phyloP scores from a whole-genome alignment of 2,329 filamentous ascomycete genomes.

The Dothistroma septosporum region DNA sequence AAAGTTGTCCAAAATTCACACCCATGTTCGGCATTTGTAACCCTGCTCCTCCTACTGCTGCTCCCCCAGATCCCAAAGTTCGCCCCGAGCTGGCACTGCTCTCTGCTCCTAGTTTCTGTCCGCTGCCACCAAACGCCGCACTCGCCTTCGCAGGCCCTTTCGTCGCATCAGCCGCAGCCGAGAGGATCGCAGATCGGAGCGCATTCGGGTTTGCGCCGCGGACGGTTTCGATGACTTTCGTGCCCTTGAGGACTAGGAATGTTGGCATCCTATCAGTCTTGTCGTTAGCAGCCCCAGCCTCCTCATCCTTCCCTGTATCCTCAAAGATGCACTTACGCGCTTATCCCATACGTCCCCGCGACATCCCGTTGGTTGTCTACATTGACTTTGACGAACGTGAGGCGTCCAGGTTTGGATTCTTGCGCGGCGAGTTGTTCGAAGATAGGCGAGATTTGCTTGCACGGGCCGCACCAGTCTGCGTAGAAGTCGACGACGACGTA shows the following conservation, averaged over 20 bases:
- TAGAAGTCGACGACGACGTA: conserved; percentile 35
- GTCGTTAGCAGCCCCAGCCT: too few species aligned
- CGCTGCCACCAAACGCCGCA: conserved; percentile 40
- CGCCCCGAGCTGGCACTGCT: neutral
- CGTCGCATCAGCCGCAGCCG: conserved; percentile 40
- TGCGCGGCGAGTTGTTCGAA: conserved; percentile 50
- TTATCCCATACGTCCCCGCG: conserved; percentile 48
- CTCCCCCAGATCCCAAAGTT: neutral
- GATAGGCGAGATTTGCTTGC: conserved; percentile 52
- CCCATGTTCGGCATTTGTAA: conserved; percentile 18
- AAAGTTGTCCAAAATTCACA: conserved; percentile 21
- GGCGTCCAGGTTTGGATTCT: conserved; percentile 44
- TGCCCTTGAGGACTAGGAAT: conserved; percentile 46
- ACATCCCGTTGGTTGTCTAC: conserved; percentile 52
- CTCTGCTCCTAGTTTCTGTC: conserved; percentile 40
- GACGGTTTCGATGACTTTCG: conserved; percentile 44
- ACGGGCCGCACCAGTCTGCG: conserved; percentile 52
- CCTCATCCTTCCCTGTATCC: too few species aligned
- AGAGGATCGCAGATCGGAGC: conserved; percentile 45
- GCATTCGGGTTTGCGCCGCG: conserved; percentile 48
- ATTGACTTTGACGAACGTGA: conserved; percentile 54
- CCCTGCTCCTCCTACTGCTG: conserved; percentile 1
- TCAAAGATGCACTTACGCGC: conserved; percentile 34
- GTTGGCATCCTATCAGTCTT: conserved; percentile 42
- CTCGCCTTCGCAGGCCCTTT: conserved; percentile 35